These are phyloP conservation scores for Smallanthus sonchifolius DNA, from an alignment of 129 eudicot genomes.

Conservation along the genomic window DNA sequence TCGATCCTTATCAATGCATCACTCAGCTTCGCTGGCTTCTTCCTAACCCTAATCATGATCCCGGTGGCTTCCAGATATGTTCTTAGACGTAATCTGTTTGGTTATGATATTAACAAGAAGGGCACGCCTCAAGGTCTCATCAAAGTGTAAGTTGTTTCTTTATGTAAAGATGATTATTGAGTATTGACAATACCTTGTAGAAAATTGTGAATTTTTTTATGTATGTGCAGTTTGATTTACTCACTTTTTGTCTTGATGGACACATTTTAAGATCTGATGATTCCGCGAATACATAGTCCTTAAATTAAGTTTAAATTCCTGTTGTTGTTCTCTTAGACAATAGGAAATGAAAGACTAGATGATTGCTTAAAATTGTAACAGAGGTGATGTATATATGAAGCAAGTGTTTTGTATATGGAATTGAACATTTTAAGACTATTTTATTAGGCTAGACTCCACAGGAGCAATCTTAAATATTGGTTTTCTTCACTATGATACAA, in stretches of 20 bases:
- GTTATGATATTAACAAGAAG: constrained; percentile 80
- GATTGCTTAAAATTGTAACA: background rate
- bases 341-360: background rate
- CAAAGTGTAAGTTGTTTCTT: background rate
- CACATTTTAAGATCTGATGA: background rate
- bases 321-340: background rate
- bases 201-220: background rate
- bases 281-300: background rate
- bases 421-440: background rate
- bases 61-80: constrained; percentile 88
- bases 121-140: constrained; percentile 79
- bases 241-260: background rate
- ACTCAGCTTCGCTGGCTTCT: constrained; percentile 58
- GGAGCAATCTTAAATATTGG: background rate
- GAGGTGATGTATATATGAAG: background rate
- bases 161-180: background rate
- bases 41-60: constrained; percentile 58
- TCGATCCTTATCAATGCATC: constrained; percentile 66
- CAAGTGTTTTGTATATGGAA: background rate
- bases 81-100: constrained; percentile 68
- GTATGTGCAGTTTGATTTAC: background rate
- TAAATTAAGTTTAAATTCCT: background rate
- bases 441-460: background rate
- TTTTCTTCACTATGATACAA: background rate
- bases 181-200: background rate